phyloP scores from a whole-genome alignment of 192 early-diverging fungal genomes.

The Backusella luteola region DNA sequence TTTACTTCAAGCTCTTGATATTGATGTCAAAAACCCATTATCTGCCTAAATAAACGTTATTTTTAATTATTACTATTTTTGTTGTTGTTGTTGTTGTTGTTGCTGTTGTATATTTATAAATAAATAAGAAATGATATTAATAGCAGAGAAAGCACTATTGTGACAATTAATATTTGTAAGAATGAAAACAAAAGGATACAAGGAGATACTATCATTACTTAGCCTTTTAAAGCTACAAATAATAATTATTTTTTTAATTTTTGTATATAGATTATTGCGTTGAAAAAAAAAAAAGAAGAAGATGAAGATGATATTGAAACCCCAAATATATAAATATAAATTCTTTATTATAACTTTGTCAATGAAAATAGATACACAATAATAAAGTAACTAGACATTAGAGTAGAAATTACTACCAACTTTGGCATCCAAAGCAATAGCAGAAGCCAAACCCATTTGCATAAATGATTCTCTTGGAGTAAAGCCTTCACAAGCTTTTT shows the following conservation, averaged over 20 bases:
- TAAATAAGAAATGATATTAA: neutral
- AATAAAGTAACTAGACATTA: neutral
- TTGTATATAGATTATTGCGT: too few species aligned
- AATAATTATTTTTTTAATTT: too few species aligned
- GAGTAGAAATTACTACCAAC: conserved; percentile 2
- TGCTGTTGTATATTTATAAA: neutral
- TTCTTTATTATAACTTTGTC: neutral
- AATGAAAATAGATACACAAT: neutral
- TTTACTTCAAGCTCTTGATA: neutral
- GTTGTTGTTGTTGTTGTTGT: neutral
- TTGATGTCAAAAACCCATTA: neutral
- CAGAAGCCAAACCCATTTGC: conserved; percentile 19
- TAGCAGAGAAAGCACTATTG: too few species aligned
- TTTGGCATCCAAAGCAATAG: neutral
- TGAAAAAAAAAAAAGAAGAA: neutral
- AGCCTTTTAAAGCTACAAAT: too few species aligned
- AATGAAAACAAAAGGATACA: too few species aligned
- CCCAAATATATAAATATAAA: neutral
- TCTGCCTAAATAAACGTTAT: neutral
- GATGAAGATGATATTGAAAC: neutral
- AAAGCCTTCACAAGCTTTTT: conserved; percentile 11
- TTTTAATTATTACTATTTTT: neutral
- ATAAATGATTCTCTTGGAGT: conserved; percentile 19
- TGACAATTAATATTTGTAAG: too few species aligned
- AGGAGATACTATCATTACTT: too few species aligned